A percentile compares a stretch with the other conserved stretches of the same genome.
Conservation (phyloP, 75 land plant genomes). For the Sequoiadendron giganteum region DNA sequence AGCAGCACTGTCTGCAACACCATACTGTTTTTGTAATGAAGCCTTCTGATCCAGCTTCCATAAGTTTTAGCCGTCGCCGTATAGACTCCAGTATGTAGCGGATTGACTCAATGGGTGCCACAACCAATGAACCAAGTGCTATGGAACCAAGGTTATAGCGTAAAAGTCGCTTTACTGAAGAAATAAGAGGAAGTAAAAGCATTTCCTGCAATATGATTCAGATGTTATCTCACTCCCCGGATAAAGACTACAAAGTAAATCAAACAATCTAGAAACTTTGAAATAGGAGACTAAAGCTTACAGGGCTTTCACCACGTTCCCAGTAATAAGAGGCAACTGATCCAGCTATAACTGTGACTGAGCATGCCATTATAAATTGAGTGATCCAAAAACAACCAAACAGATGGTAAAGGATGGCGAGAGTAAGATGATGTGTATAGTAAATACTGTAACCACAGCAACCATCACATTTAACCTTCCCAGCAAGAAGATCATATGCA, state of each 20-base stretch:
- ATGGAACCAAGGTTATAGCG: conserved; percentile 88
- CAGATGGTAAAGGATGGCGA: conserved; percentile 80
- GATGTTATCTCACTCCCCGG: neutral
- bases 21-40: conserved; percentile 34
- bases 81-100: conserved; percentile 72
- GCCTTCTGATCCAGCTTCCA: conserved; percentile 38
- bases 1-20: conserved; percentile 43
- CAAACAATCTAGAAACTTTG: neutral
- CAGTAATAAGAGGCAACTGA: conserved; percentile 96
- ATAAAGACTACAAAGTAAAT: neutral
- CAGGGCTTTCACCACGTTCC: conserved; percentile 79
- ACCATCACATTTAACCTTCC: conserved; percentile 58
- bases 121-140: conserved; percentile 81
- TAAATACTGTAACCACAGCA: conserved; percentile 88
- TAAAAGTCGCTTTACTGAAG: conserved; percentile 71
- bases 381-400: conserved; percentile 96
- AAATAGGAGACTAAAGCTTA: conserved; percentile 31
- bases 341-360: conserved; percentile 86
- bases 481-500: conserved; percentile 67
- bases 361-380: conserved; percentile 79
- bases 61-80: conserved; percentile 61
- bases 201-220: conserved; percentile 49
- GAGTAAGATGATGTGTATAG: conserved; percentile 67
- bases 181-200: conserved; percentile 76
- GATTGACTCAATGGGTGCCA: conserved; percentile 69